Percentiles rank a stretch among this genome's conserved stretches.
Evolutionary conservation across 1,139 yeast species (phyloP).

Genomic region (Yamadazyma sp.): DNA sequence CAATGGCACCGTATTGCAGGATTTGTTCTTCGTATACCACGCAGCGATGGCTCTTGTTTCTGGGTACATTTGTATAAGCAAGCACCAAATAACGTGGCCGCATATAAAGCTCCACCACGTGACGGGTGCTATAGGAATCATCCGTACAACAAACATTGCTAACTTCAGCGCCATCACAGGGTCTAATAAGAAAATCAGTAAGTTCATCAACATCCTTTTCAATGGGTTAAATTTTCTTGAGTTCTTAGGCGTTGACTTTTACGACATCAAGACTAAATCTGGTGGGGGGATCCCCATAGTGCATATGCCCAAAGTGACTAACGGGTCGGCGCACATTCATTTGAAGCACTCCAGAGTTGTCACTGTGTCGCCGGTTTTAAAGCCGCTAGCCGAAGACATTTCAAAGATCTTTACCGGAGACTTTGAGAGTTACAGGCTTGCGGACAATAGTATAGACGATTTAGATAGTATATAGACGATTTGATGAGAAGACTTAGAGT

Average conservation of each 20-base stretch:
- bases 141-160: conserved; percentile 5
- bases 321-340: background rate
- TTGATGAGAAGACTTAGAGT: background rate
- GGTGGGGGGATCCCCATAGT: background rate
- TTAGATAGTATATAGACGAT: background rate
- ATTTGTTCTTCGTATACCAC: conserved; percentile 10
- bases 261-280: background rate
- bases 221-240: conserved; percentile 12
- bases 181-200: conserved; percentile 10
- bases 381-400: background rate
- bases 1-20: conserved; percentile 12
- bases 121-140: conserved; percentile 5
- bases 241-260: conserved; percentile 2
- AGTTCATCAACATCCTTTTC: conserved; percentile 9
- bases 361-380: background rate
- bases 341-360: background rate
- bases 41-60: conserved; percentile 11
- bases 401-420: background rate
- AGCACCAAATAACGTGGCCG: background rate
- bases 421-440: background rate
- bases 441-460: background rate
- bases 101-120: conserved; percentile 1
- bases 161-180: conserved; percentile 7
- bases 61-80: conserved; percentile 7
- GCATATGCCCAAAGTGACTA: background rate